phyloP scores from a whole-genome alignment of 768 basidiomycete species.

The Gelatoporia subvermispora region DNA sequence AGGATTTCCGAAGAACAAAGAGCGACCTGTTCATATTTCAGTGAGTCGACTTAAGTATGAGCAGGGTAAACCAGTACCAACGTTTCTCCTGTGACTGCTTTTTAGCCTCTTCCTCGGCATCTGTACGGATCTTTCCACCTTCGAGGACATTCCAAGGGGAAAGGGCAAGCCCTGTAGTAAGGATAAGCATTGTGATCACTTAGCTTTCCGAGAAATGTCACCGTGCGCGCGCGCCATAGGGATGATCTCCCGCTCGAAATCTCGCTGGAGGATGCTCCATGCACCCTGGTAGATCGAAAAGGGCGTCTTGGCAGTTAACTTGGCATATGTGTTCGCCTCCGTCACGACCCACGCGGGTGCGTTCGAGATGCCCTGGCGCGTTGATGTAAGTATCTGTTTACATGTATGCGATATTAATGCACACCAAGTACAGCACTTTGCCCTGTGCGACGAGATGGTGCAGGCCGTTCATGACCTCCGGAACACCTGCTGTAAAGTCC shows the following conservation, averaged over 20 bases:
- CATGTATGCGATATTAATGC: not conserved
- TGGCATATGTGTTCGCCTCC: slow-evolving; percentile 34
- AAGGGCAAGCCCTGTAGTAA: slow-evolving; percentile 35
- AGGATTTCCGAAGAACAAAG: slow-evolving; percentile 30
- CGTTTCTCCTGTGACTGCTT: slow-evolving; percentile 29
- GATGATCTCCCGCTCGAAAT: slow-evolving; percentile 40
- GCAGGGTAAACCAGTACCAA: slow-evolving; percentile 21
- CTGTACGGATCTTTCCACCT: slow-evolving; percentile 33
- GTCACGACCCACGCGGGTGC: slow-evolving; percentile 33
- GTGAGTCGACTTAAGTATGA: not conserved
- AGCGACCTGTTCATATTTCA: slow-evolving; percentile 28
- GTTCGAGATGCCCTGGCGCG: slow-evolving; percentile 24
- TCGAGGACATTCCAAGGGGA: slow-evolving; percentile 39
- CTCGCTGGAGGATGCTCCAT: slow-evolving; percentile 27
- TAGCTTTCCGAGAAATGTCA: slow-evolving; percentile 5
- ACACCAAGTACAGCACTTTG: slow-evolving; percentile 37
- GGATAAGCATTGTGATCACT: slow-evolving; percentile 34
- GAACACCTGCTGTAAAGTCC: slow-evolving; percentile 48
- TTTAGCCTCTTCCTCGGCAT: slow-evolving; percentile 29
- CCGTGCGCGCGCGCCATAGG: slow-evolving; percentile 27
- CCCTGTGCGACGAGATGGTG: slow-evolving; percentile 46
- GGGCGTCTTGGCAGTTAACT: slow-evolving; percentile 32
- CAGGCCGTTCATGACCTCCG: slow-evolving; percentile 53
- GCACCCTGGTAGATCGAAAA: slow-evolving; percentile 39
- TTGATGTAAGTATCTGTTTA: too few relatives aligned